Evolutionary conservation across 495 filamentous ascomycete species (phyloP), one percentile per base, ranked within the genome.

Genomic region (Neurospora sublineolata): DNA sequence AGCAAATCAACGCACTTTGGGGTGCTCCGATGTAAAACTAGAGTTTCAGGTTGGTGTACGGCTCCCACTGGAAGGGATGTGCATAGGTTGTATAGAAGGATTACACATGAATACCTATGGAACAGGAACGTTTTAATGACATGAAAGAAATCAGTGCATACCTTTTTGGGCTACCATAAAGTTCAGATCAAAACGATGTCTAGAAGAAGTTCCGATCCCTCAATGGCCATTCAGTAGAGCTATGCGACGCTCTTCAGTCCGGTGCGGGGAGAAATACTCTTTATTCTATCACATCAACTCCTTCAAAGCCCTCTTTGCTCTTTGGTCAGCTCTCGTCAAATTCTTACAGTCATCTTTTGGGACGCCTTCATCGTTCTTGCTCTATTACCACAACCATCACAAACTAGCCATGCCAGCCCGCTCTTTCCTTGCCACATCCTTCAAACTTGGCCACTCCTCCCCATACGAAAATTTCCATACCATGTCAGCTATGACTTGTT

Each of bases 1-100:
- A 82, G 75, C 79, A 81, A 74, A 83, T 82, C 71, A 77, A 83
- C 70, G 71, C 73, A 40, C 73, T 79, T 11, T 83, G 81, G 81
- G 74, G 74, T 71, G 73, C 76, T 30, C 68, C 72, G 5, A 44
- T 72, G 73, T 73, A 67, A 44, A 36, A 23, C 8, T 36, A 14
- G 20, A 4, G 10, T 46, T 23, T 16, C 14, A 14, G 7, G 14
- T 33, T 30, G 27, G 52, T 64, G 52, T 16, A 64, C 1, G 52
- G 52, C 23, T 64, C 23, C 46, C 46, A 46, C 12, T 16, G 1
- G 11, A 60, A 30, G 11, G 2, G 3, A 12, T n/a, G 23, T 16
- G 1, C 23, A 30, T 9, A 2, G 23, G 6, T 16, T 33, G 27
- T 33, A 64, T 64, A 33, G 52, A 64, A 64, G 52, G 27, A 36